Evolutionary conservation across 2,329 filamentous ascomycete species (phyloP).

Genomic region (Sphaerulina vaccinii): DNA sequence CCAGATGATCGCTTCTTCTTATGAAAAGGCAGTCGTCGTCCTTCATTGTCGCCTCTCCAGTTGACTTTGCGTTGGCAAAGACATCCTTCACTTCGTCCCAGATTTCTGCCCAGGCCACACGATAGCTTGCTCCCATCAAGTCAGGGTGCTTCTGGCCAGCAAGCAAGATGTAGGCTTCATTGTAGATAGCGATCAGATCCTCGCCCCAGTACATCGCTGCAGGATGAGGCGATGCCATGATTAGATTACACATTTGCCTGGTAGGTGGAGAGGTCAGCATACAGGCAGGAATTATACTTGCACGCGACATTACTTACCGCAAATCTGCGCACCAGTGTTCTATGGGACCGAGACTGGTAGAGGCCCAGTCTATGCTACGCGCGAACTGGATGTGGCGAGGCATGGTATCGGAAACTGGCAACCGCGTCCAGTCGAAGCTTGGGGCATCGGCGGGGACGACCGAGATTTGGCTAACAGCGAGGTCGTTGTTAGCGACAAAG

Average conservation of each 20-base stretch:
- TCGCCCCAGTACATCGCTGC: slow-evolving; percentile 34
- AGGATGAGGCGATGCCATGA: slow-evolving; percentile 72
- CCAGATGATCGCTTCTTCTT: slow-evolving; percentile 64
- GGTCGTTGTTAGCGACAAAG: slow-evolving; percentile 17
- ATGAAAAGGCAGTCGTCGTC: slow-evolving; percentile 78
- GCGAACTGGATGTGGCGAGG: slow-evolving; percentile 72
- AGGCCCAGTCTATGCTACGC: slow-evolving; percentile 69
- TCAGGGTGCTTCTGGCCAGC: slow-evolving; percentile 74
- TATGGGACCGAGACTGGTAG: slow-evolving; percentile 72
- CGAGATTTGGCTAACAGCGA: slow-evolving; percentile 30
- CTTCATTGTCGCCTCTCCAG: slow-evolving; percentile 79
- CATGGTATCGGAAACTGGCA: slow-evolving; percentile 62
- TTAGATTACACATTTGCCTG: slow-evolving; percentile 74
- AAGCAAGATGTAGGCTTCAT: slow-evolving; percentile 68
- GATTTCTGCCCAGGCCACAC: slow-evolving; percentile 67
- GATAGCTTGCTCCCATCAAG: slow-evolving; percentile 72
- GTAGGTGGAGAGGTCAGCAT: too few species aligned
- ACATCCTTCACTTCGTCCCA: slow-evolving; percentile 69
- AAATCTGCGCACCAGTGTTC: slow-evolving; percentile 68
- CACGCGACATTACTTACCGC: too few species aligned
- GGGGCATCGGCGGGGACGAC: slow-evolving; percentile 34
- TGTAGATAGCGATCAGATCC: slow-evolving; percentile 68
- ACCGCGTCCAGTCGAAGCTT: slow-evolving; percentile 80
- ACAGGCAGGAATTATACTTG: too few species aligned
- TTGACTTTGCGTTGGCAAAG: slow-evolving; percentile 65